A percentile compares a stretch with the other conserved stretches of the same genome.
Evolutionary conservation across 441 rosid species (phyloP).

Genomic region (Gossypium lobatum): DNA sequence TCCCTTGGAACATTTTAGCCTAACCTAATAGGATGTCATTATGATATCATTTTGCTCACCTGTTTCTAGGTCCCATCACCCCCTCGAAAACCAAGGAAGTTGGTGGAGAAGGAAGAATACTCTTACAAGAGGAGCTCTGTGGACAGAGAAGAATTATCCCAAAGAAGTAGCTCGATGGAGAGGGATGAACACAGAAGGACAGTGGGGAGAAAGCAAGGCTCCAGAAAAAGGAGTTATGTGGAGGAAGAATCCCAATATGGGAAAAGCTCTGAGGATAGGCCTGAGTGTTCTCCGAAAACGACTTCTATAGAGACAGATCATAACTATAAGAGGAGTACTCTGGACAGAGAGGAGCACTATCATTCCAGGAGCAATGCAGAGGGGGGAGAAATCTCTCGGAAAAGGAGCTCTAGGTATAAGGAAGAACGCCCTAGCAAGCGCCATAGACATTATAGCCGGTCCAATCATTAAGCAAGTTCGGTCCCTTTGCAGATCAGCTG

Average conservation of each 20-base stretch:
- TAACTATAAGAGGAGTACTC: slow-evolving; percentile 25
- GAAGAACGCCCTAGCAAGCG: slow-evolving; percentile 9
- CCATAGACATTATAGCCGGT: neutral
- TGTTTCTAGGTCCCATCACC: slow-evolving; percentile 74
- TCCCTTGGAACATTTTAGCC: neutral
- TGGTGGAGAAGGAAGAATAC: slow-evolving; percentile 27
- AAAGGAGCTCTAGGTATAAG: slow-evolving; percentile 7
- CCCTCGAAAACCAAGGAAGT: slow-evolving; percentile 47
- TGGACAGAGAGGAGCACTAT: slow-evolving; percentile 21
- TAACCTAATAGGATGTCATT: neutral
- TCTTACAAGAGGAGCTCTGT: slow-evolving; percentile 11
- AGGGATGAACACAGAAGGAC: slow-evolving; percentile 16
- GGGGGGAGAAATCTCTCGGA: slow-evolving; percentile 21
- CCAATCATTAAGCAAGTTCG: neutral
- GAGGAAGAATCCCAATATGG: slow-evolving; percentile 27
- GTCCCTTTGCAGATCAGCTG: neutral
- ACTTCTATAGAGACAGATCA: slow-evolving; percentile 25
- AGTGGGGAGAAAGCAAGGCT: neutral
- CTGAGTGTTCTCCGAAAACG: slow-evolving; percentile 20
- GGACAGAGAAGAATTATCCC: slow-evolving; percentile 36
- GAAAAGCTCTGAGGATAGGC: slow-evolving; percentile 29
- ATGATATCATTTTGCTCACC: neutral
- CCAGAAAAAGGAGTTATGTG: slow-evolving; percentile 16
- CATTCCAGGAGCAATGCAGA: slow-evolving; percentile 23
- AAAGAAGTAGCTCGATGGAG: slow-evolving; percentile 19